These are phyloP conservation scores for Debaryomyces coudertii DNA, from an alignment of 1,139 yeast genomes.

Conservation along the genomic window DNA sequence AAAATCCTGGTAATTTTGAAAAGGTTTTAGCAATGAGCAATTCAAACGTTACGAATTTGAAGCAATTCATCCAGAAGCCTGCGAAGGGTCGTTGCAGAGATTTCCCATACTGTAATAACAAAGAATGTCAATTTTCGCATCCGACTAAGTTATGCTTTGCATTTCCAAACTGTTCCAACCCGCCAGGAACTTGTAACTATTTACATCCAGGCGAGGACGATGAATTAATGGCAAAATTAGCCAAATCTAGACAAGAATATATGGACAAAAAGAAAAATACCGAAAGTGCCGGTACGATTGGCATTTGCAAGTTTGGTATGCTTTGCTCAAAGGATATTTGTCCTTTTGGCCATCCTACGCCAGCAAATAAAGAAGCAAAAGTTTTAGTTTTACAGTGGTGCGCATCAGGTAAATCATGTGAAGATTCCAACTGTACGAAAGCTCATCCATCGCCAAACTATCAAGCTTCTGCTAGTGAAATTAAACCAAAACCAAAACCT, in stretches of 20 bases:
- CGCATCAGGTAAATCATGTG: constrained; percentile 65
- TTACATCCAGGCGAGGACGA: constrained; percentile 86
- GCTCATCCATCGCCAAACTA: constrained; percentile 80
- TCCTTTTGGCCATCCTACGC: constrained; percentile 91
- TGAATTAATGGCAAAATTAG: constrained; percentile 66
- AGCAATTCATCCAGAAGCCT: constrained; percentile 38
- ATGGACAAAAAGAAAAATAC: constrained; percentile 42
- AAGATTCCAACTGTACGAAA: constrained; percentile 60
- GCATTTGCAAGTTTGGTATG: constrained; percentile 74
- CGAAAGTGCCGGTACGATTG: constrained; percentile 44
- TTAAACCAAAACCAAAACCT: constrained; percentile 18
- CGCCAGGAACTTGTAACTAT: constrained; percentile 80
- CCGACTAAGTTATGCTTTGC: constrained; percentile 76
- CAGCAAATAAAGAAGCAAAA: constrained; percentile 73
- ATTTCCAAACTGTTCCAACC: constrained; percentile 79
- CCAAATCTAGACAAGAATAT: constrained; percentile 57
- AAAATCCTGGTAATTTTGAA: constrained; percentile 43
- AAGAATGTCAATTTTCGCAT: constrained; percentile 73
- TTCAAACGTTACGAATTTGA: constrained; percentile 25
- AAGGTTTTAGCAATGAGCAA: constrained; percentile 42
- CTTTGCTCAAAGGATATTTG: constrained; percentile 77
- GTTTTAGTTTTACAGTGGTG: constrained; percentile 78
- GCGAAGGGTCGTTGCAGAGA: constrained; percentile 71
- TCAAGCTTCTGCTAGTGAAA: constrained; percentile 34
- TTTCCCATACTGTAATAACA: constrained; percentile 76